Evolutionary conservation across 2,329 filamentous ascomycete genomes (phyloP), one percentile per base, ranked within the genome.

Genomic region (Exophiala phaeomuriformis): DNA sequence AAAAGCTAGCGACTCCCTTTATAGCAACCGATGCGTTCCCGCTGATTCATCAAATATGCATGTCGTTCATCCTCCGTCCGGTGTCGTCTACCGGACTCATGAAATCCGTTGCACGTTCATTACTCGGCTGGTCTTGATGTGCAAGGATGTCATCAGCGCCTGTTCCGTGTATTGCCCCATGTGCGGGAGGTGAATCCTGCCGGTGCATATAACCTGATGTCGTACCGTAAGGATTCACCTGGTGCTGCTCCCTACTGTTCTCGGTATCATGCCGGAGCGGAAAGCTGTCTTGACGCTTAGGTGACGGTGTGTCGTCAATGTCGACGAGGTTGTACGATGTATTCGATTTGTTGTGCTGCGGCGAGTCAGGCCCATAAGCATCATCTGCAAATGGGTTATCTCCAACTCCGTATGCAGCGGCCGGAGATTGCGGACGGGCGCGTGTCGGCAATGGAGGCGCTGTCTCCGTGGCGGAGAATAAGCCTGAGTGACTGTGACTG

Each of bases 351-450:
- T 56, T 40, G 19, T 42, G 47, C 12, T 49, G 37, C 8, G 29
- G 31, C 2, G 53, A 39, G 9, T 33, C 49, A 3, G 56, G 41
- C 28, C 53, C 56, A 51, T 58, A 57, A 4, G 52, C 55, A 46
- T 62, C 59, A 39, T 63, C 61, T 35, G 58, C 51, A 47, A 63
- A 63, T 2, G 61, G 61, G 44, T 63, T 62, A 9, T 63, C 61
- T 5, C 53, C 47, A 1, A 61, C 56, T 5, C 54, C 60, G 42
- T 61, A 59, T 5, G 53, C 55, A n/a, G 42, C 39, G 5, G 33
- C 44, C 42, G 55, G 56, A 19, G 58, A 56, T 29, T 41, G 53
- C 33, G 57, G 54, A 5, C 50, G 54, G 29, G 37, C 44, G 33
- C 57, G 50, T 12, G 50, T 37, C 19, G 57, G 51, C 4, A 57